These are phyloP conservation scores for Arachnomyces sp. DNA, from an alignment of 2,329 filamentous ascomycete genomes.

Conservation along the genomic window DNA sequence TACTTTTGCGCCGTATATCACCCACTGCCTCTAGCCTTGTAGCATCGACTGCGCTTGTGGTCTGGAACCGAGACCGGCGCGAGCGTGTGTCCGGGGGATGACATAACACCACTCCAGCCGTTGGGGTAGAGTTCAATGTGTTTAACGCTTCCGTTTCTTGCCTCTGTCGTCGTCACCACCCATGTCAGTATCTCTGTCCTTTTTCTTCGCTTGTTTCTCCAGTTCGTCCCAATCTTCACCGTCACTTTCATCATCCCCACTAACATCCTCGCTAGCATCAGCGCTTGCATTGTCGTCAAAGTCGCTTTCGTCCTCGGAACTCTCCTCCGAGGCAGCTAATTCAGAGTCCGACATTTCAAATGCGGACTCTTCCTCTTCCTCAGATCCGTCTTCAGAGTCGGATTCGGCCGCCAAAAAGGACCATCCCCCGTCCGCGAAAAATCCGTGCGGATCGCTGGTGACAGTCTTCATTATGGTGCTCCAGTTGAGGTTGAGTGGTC, in stretches of 20 bases:
- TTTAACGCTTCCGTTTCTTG: slow-evolving; percentile 66
- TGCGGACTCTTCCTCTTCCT: slow-evolving; percentile 78
- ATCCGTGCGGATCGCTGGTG: slow-evolving; percentile 82
- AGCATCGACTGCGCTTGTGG: no score
- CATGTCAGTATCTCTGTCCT: slow-evolving; percentile 48
- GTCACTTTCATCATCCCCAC: slow-evolving; percentile 58
- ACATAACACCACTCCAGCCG: not conserved
- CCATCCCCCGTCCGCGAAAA: slow-evolving; percentile 95
- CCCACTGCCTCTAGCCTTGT: no score
- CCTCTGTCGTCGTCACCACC: slow-evolving; percentile 51
- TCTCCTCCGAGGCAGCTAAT: slow-evolving; percentile 62
- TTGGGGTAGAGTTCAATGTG: not conserved
- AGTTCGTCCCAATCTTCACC: slow-evolving; percentile 92
- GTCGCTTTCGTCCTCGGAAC: slow-evolving; percentile 80
- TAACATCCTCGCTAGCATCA: slow-evolving; percentile 57
- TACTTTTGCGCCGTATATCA: no score
- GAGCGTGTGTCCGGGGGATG: not conserved
- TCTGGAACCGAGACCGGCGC: not conserved
- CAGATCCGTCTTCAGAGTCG: slow-evolving; percentile 69
- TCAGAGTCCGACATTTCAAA: slow-evolving; percentile 89
- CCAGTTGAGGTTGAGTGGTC: slow-evolving; percentile 97
- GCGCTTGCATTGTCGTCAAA: slow-evolving; percentile 89
- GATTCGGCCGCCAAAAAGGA: slow-evolving; percentile 81
- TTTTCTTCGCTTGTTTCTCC: slow-evolving; percentile 70
- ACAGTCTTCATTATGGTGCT: slow-evolving; percentile 99